Base-by-base conservation (phyloP, 1,139 yeast genomes). In the Suhomyces terraborum region DNA sequence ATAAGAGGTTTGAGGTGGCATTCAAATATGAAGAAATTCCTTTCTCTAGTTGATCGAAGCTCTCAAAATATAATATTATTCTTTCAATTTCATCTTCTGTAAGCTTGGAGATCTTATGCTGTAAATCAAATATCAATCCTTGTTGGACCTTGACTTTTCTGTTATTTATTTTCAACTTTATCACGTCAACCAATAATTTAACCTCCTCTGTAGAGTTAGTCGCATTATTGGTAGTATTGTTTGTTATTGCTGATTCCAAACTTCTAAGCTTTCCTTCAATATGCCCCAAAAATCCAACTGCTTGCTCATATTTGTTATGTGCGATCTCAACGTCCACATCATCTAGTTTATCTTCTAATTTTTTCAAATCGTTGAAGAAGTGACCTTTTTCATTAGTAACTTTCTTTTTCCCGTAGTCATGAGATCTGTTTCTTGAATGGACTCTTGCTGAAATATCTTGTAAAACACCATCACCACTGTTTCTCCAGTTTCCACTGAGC, bases 241-340 rank as follows among this genome's bases (percentile, higher is more conserved):
- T 36, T 12, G 43, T 48, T 14, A 50, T 36, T 7, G 50, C 51
- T 8, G 45, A 28, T 35, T 58, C 61, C 4, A 55, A 46, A n/a
- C 42, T 39, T 13, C 45, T 41, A 22, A 72, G 52, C 41, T 67
- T 67, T 10, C 60, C 53, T 38, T 73, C 75, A 20, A 75, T 67
- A 47, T 70, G 73, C 14, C 67, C 62, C 35, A 81, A 67, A 28
- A 73, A 59, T 4, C 77, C 79, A 2, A 80, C 83, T 0, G 86
- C 80, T 37, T 70, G 78, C 18, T 65, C 62, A 53, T 74, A 82
- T 45, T 73, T 73, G 45, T 80, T 77, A 53, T 82, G 85, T 6
- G 88, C 83, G 23, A 84, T 73, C 43, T 73, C 72, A 20, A 82
- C 78, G 55, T 84, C 93, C 23, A 83, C 72, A 46, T 83, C 88